Evolutionary conservation across 148 eudicot species (phyloP), one percentile per base, ranked within the genome.

Genomic region (Drosera capensis): DNA sequence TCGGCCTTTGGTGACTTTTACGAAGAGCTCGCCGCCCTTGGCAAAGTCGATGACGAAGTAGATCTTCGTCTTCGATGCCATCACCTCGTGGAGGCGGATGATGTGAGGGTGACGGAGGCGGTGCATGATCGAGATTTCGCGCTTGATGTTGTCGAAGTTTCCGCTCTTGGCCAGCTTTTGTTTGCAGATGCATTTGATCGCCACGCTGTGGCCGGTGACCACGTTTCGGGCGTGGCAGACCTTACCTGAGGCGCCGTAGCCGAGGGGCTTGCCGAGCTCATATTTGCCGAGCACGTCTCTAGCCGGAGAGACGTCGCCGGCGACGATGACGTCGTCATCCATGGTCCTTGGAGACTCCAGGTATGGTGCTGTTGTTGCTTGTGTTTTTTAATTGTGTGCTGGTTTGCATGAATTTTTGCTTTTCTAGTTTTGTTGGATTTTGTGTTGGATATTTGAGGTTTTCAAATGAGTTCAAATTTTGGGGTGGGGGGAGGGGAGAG

Each of bases 1-100:
- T 0, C 88, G 74, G 20, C 76, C 83, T 15, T 79, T 82, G 5
- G 84, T 63, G 14, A 83, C 67, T 37, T 67, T 75, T 14, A 76
- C 71, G 40, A 83, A 83, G 56, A 83, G 65, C 60, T 83, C 94
- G 1, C 88, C 94, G 0, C 84, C 84, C 35, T 76, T 79, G 16
- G 69, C 87, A 12, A 65, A 69, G 35, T 83, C 94, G 54, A 83
- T 54, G 14, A 79, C 78, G 45, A 73, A 79, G 56, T 71, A 83
- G 13, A 83, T 76, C 52, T 83, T 83, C 2, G 71, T 48, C 25
- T 57, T 73, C 24, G 75, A 60, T 2, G 94, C 87, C 8, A 83
- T 44, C 1, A 83, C 94, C 56, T 83, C 87, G 18, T 35, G 40
- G 19, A 83, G 68, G 29, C 69, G 68, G 18, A 83, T 75, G 59